These are phyloP conservation scores for Besnoitia besnoiti DNA, from an alignment of 169 alveolate genomes.

Conservation along the genomic window DNA sequence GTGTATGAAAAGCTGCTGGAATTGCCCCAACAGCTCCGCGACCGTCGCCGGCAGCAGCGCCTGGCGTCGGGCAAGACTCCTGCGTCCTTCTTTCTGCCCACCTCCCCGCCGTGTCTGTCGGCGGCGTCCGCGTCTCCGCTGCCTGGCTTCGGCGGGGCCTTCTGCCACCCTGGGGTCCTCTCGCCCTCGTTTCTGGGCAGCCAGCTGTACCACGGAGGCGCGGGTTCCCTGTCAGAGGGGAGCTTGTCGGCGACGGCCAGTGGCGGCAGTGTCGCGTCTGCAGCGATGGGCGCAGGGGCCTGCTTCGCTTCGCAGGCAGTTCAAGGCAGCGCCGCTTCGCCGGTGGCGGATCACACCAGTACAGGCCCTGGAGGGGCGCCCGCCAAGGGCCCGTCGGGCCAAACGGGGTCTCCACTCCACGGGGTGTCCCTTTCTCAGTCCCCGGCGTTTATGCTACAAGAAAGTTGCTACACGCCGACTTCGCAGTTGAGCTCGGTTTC, in stretches of 20 bases:
- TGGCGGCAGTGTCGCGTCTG: not conserved
- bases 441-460: no score
- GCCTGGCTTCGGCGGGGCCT: not conserved
- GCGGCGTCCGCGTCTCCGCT: not conserved
- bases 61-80: not conserved
- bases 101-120: not conserved
- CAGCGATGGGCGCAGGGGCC: not conserved
- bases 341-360: no score
- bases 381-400: no score
- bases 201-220: not conserved
- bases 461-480: no score
- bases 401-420: no score
- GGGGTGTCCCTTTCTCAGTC: no score
- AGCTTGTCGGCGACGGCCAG: not conserved
- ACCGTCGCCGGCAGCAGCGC: conserved; percentile 7
- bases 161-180: not conserved
- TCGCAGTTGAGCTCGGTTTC: no score
- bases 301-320: no score
- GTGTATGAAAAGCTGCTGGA: conserved; percentile 63
- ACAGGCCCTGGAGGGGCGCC: no score
- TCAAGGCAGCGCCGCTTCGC: no score
- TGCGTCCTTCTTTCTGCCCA: not conserved
- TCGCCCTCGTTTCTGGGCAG: not conserved
- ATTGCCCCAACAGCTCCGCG: conserved; percentile 47
- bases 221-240: not conserved